Evolutionary conservation across 768 basidiomycete genomes (phyloP), one percentile per base, ranked within the genome.

Genomic region (Cubamyces sp.): DNA sequence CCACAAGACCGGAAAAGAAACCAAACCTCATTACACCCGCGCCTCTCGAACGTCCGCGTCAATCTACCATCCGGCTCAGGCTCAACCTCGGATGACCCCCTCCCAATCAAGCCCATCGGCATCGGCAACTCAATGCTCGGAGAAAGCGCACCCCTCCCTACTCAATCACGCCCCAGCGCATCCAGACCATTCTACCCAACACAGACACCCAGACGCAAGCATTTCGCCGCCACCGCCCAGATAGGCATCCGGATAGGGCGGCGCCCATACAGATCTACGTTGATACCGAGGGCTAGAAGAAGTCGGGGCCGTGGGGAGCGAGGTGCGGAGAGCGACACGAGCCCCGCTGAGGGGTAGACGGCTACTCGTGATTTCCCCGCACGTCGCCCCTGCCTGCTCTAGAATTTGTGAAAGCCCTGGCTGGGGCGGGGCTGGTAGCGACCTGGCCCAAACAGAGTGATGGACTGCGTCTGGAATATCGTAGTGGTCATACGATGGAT

Each of bases 181-280:
- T 11, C 42, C 16, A n/a, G n/a, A n/a, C 12, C 7, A 2, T n/a
- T 26, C 19, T 51, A 15, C 57, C 40, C 14, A 58, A 25, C 14
- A 30, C 23, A 26, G 39, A 1, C 48, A 8, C 3, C 19, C 23
- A 6, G 14, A 25, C 16, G 2, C 39, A 7, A 28, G 28, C 12
- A 0, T 50, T 16, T 39, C 39, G 2, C 16, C 39, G 18, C 5
- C 8, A 5, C 8, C 16, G 48, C 37, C 57, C 9, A 5, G 47
- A 58, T 58, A 50, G 57, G 57, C 57, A 58, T 11, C 40, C 28
- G 16, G 25, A 58, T 50, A 50, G 48, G 21, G 5, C 48, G 39
- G 14, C 37, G 25, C 48, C 48, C 47, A 37, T 21, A 16, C 37
- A 26, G 7, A 30, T 19, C 34, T 8, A 26, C 16, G 5, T 11